phyloP scores from a whole-genome alignment of 441 rosid species.

The Arabidopsis hybrid region DNA sequence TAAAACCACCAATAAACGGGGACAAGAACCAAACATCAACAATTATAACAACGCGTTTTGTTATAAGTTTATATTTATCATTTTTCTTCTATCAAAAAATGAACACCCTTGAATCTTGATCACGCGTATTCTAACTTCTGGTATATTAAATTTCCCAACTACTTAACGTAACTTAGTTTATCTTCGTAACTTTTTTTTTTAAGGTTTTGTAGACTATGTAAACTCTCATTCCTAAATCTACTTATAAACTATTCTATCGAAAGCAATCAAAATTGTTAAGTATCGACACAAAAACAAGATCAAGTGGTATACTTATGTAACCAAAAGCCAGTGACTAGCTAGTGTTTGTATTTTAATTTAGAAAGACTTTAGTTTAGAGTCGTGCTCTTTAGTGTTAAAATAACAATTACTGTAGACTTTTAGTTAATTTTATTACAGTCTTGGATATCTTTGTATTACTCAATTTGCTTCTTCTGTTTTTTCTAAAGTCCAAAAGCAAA shows the following conservation, averaged over 20 bases:
- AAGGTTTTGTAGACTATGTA: conserved; percentile 7
- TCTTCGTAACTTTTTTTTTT: conserved; percentile 10
- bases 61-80: not conserved
- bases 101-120: not conserved
- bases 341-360: not conserved
- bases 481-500: conserved; percentile 3
- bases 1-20: conserved; percentile 8
- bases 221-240: conserved; percentile 1
- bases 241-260: conserved; percentile 3
- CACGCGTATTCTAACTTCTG: conserved; percentile 37
- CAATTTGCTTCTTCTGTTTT: not conserved
- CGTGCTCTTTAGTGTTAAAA: conserved; percentile 11
- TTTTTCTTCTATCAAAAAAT: not conserved
- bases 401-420: not conserved
- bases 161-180: not conserved
- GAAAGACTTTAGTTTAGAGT: not conserved
- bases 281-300: conserved; percentile 16
- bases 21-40: conserved; percentile 42
- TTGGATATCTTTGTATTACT: conserved; percentile 2
- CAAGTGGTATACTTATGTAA: not conserved
- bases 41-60: conserved; percentile 39
- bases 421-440: not conserved
- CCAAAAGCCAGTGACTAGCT: not conserved
- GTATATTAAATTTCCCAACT: conserved; percentile 5
- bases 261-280: not conserved